Evolutionary conservation across 306 rosid species (phyloP).

Genomic region (Acacia confusa): DNA sequence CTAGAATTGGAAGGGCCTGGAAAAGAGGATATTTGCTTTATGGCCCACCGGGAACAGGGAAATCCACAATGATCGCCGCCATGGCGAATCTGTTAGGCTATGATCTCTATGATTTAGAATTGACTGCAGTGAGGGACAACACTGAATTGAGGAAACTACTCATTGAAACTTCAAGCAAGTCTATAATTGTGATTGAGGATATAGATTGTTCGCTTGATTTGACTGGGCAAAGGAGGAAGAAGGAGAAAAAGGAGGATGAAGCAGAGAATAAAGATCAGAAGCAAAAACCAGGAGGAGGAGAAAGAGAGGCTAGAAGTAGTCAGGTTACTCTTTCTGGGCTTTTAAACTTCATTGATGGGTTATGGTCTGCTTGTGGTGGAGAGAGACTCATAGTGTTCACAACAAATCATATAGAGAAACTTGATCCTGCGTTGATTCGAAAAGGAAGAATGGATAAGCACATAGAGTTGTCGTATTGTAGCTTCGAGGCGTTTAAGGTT

Average conservation of each 20-base stretch:
- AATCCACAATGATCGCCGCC: constrained; percentile 80
- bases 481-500: constrained; percentile 65
- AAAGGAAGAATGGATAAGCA: constrained; percentile 91
- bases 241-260: constrained; percentile 30
- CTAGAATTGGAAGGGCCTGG: constrained; percentile 79
- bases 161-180: constrained; percentile 33
- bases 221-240: constrained; percentile 60
- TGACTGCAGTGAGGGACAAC: constrained; percentile 45
- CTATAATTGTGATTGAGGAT: constrained; percentile 52
- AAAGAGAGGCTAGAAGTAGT: constrained; percentile 37
- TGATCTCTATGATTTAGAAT: constrained; percentile 53
- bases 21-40: constrained; percentile 71
- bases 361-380: constrained; percentile 83
- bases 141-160: constrained; percentile 40
- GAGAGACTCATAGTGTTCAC: constrained; percentile 81
- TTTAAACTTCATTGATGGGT: constrained; percentile 78
- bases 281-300: constrained; percentile 36
- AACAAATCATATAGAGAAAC: constrained; percentile 72
- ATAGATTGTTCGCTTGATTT: constrained; percentile 71
- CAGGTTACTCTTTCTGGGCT: constrained; percentile 74
- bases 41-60: constrained; percentile 89
- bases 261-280: constrained; percentile 37
- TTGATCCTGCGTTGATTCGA: constrained; percentile 81
- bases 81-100: constrained; percentile 62
- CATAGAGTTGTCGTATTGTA: constrained; percentile 66